phyloP scores from a whole-genome alignment of 441 rosid species.

The Dalechampia spathulata region DNA sequence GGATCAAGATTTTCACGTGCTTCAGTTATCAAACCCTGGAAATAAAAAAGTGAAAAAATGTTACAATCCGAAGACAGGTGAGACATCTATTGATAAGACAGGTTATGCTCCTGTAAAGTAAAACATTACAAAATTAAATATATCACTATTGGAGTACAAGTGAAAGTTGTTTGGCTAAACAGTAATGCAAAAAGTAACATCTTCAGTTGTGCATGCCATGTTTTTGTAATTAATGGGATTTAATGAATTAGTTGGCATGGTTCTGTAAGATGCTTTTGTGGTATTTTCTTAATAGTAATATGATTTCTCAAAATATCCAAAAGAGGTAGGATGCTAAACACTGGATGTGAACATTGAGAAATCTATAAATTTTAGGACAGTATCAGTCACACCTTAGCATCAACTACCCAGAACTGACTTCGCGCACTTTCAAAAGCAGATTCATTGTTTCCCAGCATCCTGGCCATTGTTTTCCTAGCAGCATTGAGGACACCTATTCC shows the following conservation, averaged over 20 bases:
- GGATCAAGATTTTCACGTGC: slow-evolving; percentile 72
- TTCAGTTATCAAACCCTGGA: slow-evolving; percentile 91
- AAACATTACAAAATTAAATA: too few relatives aligned
- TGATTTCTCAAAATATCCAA: not conserved
- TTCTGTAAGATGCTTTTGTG: not conserved
- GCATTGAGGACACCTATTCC: slow-evolving; percentile 98
- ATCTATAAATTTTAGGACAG: slow-evolving; percentile 5
- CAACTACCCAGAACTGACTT: slow-evolving; percentile 98
- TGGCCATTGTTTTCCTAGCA: slow-evolving; percentile 98
- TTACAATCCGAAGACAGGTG: not conserved
- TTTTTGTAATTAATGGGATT: not conserved
- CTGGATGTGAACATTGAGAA: not conserved
- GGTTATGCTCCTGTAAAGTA: too few relatives aligned
- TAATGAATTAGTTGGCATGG: not conserved
- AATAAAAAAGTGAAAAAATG: slow-evolving; percentile 14
- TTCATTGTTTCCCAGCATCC: slow-evolving; percentile 89
- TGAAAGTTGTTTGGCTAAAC: not conserved
- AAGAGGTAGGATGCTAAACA: not conserved
- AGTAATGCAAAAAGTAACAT: not conserved
- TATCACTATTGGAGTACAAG: not conserved
- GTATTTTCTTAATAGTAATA: not conserved
- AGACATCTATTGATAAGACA: too few relatives aligned
- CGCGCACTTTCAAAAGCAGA: slow-evolving; percentile 87
- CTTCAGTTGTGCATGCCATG: not conserved
- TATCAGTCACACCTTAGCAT: slow-evolving; percentile 61